These are phyloP conservation scores for Zasmidium cellare DNA, from an alignment of 2,329 filamentous ascomycete genomes.

Conservation along the genomic window DNA sequence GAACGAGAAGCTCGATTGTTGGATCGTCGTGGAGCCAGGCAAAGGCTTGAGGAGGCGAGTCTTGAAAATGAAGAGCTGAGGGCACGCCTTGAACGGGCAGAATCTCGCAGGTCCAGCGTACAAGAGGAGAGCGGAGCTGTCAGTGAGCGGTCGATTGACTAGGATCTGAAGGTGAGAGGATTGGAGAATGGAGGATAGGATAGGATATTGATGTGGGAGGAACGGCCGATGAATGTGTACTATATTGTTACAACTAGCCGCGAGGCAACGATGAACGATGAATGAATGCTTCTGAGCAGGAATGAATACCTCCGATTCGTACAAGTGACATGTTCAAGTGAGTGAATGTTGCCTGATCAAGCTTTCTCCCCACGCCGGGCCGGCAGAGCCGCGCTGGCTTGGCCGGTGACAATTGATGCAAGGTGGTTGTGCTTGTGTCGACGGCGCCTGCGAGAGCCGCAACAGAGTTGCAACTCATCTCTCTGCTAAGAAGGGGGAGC, in stretches of 20 bases:
- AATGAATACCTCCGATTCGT: too few species aligned
- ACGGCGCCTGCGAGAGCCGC: neutral
- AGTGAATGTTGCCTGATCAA: neutral
- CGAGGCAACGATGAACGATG: neutral
- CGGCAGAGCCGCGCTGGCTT: neutral
- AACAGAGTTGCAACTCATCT: neutral
- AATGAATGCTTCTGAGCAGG: neutral
- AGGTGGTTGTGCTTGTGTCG: neutral
- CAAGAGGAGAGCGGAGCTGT: neutral
- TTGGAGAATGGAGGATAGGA: neutral
- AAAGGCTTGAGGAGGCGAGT: conserved; percentile 74
- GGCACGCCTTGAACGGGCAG: conserved; percentile 62
- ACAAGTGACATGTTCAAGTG: too few species aligned
- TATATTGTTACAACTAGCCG: neutral
- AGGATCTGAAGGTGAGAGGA: neutral
- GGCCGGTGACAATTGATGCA: neutral
- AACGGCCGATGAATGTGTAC: neutral
- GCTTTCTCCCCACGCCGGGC: neutral
- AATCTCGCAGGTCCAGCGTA: conserved; percentile 17
- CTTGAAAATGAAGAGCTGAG: conserved; percentile 71
- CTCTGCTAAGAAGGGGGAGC: neutral
- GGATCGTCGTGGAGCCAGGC: conserved; percentile 79
- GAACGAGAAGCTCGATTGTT: conserved; percentile 84
- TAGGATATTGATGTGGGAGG: neutral
- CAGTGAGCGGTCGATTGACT: neutral